Base-by-base conservation (phyloP, 2,329 filamentous ascomycete species). In the Aspergillus sp. region DNA sequence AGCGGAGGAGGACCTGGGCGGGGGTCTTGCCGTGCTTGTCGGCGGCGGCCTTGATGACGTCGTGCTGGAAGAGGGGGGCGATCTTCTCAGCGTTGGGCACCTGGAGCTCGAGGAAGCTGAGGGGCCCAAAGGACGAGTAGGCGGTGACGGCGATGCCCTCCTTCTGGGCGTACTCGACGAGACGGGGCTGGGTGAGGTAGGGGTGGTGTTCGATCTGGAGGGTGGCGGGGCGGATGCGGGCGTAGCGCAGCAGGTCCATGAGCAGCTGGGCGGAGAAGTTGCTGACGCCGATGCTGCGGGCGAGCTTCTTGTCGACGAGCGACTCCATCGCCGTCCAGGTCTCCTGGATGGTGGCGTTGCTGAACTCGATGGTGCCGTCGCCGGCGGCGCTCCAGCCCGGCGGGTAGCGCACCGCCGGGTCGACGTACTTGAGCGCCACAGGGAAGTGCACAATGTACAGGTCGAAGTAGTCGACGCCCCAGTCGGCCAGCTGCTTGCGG, bases 161-260 rank as follows among this genome's bases (percentile, higher is more conserved):
- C 49, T 77, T 75, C 77, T 88, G 80, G 64, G 86, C 87, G 47
- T 90, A 83, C 64, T 83, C 77, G 64, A 94, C 71, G 48, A 95
- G 82, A 49, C 85, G 81, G 54, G 78, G 73, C 80, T 95, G 90
- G 56, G 88, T 87, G 54, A 93, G 83, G 81, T 92, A 94, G 21
- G 90, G 90, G 81, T 95, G 91, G 78, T 93, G 89, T 80, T 95
- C 90, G 72, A 95, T 87, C 80, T 95, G 91, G 55, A 94, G 85
- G 38, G 88, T 86, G 36, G 89, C 87, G 7, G 89, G 88, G 42
- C 80, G 80, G 73, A 91, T 83, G 64, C 82, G 84, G 57, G 88
- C 88, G 74, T 91, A 90, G 64, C 88, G 84, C 68, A 93, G 81
- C 61, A 92, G 77, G 73, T 94, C 89, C 72, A 92, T 87, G 66